phyloP scores from a whole-genome alignment of 192 early-diverging fungal genomes.

The Piromyces sp. region DNA sequence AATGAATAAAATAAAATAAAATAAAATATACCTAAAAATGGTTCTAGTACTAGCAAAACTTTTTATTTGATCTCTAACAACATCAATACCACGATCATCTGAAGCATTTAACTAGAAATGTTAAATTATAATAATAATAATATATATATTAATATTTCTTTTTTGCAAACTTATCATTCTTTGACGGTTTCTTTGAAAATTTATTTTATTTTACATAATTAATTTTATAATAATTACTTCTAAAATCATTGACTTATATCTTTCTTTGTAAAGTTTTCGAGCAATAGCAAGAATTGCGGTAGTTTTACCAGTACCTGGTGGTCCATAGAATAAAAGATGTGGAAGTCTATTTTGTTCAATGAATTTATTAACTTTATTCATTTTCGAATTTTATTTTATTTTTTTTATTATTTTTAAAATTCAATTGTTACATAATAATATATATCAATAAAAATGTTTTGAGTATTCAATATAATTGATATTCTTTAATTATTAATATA shows the following conservation, averaged over 20 bases:
- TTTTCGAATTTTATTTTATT: too few relatives aligned
- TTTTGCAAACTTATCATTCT: not conserved
- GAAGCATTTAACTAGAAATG: conserved; percentile 72
- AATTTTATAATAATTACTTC: conserved; percentile 56
- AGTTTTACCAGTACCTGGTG: conserved; percentile 93
- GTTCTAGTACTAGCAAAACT: conserved; percentile 91
- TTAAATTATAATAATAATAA: too few relatives aligned
- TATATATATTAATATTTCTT: not conserved
- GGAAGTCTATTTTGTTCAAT: conserved; percentile 83
- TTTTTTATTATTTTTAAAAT: too few relatives aligned
- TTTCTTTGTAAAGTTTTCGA: conserved; percentile 62
- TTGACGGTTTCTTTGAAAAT: not conserved
- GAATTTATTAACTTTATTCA: conserved; percentile 68
- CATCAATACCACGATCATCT: conserved; percentile 94
- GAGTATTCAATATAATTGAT: too few relatives aligned
- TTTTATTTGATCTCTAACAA: conserved; percentile 95
- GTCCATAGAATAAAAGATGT: conserved; percentile 94
- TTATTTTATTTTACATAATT: conserved; percentile 1
- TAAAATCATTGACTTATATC: conserved; percentile 76
- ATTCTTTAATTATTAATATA: too few relatives aligned
- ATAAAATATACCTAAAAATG: conserved; percentile 64
- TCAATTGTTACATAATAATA: too few relatives aligned
- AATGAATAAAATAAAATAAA: too few relatives aligned
- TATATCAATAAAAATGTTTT: too few relatives aligned
- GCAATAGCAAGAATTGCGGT: conserved; percentile 92